Conservation (phyloP, 306 rosid genomes). For the Albizia julibrissin region DNA sequence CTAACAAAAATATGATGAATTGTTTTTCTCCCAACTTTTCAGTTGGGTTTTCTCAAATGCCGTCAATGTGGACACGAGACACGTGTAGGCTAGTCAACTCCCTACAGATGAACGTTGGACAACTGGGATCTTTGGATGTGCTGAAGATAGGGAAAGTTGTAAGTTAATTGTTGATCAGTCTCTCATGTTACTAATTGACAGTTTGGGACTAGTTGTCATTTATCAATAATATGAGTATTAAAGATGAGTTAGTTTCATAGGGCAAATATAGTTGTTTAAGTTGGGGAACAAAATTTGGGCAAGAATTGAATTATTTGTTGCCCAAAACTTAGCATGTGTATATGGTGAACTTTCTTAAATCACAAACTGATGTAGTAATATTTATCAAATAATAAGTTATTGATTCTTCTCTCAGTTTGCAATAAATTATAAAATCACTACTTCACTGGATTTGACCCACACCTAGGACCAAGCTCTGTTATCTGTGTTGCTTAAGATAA, state of each 20-base stretch:
- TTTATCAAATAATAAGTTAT: background rate
- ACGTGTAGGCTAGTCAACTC: constrained; percentile 91
- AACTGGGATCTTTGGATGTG: constrained; percentile 87
- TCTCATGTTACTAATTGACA: background rate
- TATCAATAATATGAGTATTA: background rate
- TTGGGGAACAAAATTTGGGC: background rate
- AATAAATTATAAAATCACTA: background rate
- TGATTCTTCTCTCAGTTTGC: background rate
- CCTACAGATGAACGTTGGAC: constrained; percentile 97
- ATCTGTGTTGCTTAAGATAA: constrained; percentile 1
- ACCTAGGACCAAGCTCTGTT: background rate
- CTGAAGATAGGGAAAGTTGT: constrained; percentile 88
- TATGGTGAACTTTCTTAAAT: background rate
- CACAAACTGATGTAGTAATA: background rate
- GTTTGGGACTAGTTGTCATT: background rate
- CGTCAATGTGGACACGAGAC: constrained; percentile 83
- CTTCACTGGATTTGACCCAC: background rate
- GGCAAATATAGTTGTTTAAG: background rate
- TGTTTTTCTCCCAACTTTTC: constrained; percentile 23
- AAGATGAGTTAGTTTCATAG: background rate
- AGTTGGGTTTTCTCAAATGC: constrained; percentile 82
- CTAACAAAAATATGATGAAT: constrained; percentile 7
- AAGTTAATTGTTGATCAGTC: constrained; percentile 46
- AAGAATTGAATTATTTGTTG: background rate
- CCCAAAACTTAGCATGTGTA: background rate